Conservation (phyloP, 345 rosid species). For the Salix brachista region DNA sequence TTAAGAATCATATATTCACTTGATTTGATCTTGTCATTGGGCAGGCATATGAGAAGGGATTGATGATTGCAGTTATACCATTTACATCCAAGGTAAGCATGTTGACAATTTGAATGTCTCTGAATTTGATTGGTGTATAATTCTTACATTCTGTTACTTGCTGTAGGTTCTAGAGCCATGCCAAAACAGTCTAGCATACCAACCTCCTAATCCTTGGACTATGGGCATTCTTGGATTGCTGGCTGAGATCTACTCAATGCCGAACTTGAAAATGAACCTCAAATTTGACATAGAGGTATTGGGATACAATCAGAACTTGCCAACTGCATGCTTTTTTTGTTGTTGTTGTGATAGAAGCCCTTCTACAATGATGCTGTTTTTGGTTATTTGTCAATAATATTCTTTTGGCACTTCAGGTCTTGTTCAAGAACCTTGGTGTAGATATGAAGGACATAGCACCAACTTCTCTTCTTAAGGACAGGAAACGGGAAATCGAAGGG, state of each 20-base stretch:
- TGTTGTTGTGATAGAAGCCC: neutral
- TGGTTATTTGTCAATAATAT: neutral
- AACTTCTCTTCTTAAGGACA: conserved; percentile 83
- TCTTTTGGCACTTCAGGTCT: conserved; percentile 44
- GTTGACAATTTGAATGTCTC: conserved; percentile 1
- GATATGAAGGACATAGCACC: conserved; percentile 88
- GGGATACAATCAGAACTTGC: neutral
- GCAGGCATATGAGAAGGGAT: conserved; percentile 97
- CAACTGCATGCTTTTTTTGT: neutral
- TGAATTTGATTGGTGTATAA: conserved; percentile 8
- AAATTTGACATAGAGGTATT: conserved; percentile 97
- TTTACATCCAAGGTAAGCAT: conserved; percentile 85
- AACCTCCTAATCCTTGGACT: conserved; percentile 99
- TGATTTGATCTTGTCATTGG: conserved; percentile 1
- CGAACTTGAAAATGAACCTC: conserved; percentile 95
- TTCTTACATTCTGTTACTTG: conserved; percentile 1
- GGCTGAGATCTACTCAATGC: conserved; percentile 92
- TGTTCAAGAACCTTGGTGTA: conserved; percentile 84
- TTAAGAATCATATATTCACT: conserved; percentile 1
- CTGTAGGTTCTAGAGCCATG: conserved; percentile 88
- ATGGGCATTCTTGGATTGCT: conserved; percentile 94
- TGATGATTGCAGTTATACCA: conserved; percentile 99
- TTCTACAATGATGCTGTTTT: neutral
- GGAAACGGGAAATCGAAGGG: conserved; percentile 89
- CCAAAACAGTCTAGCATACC: conserved; percentile 89